Conservation (phyloP, 2,329 filamentous ascomycete genomes). For the Eurotiales sp. region DNA sequence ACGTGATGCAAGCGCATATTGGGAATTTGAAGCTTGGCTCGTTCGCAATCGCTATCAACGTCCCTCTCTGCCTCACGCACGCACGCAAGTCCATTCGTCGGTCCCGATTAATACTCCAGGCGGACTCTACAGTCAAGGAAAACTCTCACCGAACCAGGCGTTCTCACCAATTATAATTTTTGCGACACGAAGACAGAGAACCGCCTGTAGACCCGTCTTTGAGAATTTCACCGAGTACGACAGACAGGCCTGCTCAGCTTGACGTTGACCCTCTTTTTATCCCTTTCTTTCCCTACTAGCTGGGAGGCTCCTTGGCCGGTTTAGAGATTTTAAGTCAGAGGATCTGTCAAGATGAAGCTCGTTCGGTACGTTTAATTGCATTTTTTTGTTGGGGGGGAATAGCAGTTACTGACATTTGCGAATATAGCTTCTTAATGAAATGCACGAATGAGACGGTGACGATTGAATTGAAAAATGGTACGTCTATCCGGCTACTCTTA, state of each 20-base stretch:
- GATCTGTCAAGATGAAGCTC: constrained; percentile 63
- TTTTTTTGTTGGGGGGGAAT: not conserved
- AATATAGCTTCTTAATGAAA: constrained; percentile 92
- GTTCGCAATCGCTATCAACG: not conserved
- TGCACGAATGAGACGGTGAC: constrained; percentile 98
- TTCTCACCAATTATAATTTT: not conserved
- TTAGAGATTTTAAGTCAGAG: not conserved
- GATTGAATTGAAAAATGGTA: constrained; percentile 97
- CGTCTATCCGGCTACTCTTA: constrained; percentile 16
- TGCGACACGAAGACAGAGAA: not conserved
- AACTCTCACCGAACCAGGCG: too few relatives aligned
- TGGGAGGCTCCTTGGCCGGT: not conserved
- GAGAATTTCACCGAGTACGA: too few relatives aligned
- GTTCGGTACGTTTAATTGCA: constrained; percentile 67
- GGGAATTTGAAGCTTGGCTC: not conserved
- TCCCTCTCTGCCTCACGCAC: too few relatives aligned
- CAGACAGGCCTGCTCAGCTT: too few relatives aligned
- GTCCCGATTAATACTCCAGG: too few relatives aligned
- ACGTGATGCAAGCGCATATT: not conserved
- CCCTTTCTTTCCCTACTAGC: not conserved
- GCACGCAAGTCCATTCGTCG: too few relatives aligned
- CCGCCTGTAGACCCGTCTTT: too few relatives aligned
- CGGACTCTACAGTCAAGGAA: too few relatives aligned
- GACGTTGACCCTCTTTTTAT: too few relatives aligned
- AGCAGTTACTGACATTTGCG: constrained; percentile 15